phyloP scores from a whole-genome alignment of 1,284 basidiomycete species.

The Melampsora medusae region DNA sequence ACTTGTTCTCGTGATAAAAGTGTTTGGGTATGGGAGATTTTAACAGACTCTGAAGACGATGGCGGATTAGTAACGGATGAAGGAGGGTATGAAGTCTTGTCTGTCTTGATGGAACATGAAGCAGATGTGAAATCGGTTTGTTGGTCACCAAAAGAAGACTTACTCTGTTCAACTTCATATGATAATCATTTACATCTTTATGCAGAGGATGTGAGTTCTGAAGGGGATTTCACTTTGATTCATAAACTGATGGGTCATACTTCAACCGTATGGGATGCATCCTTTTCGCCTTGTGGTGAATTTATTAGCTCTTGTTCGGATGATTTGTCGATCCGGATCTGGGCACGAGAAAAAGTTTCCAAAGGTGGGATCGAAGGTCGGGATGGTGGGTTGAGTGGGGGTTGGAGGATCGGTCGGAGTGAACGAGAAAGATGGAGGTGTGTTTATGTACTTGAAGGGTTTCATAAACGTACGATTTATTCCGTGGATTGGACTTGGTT shows the following conservation, averaged over 20 bases:
- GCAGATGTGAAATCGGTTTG: conserved; percentile 94
- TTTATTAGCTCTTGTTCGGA: conserved; percentile 79
- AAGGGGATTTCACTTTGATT: conserved; percentile 89
- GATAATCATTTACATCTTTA: conserved; percentile 95
- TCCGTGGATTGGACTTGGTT: conserved; percentile 70
- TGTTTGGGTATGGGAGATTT: conserved; percentile 95
- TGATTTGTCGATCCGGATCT: conserved; percentile 67
- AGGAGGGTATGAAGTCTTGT: conserved; percentile 90
- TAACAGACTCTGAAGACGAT: conserved; percentile 56
- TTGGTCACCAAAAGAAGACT: conserved; percentile 94
- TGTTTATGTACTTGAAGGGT: conserved; percentile 51
- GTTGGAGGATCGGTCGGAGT: conserved; percentile 50
- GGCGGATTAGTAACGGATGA: conserved; percentile 59
- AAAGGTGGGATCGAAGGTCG: conserved; percentile 46
- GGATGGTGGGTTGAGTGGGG: conserved; percentile 48
- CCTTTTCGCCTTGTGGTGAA: conserved; percentile 71
- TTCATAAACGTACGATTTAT: conserved; percentile 72
- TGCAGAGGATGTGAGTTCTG: conserved; percentile 78
- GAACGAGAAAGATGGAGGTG: conserved; percentile 56
- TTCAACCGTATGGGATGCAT: conserved; percentile 82
- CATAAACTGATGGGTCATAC: conserved; percentile 60
- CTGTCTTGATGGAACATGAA: conserved; percentile 92
- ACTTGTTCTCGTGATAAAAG: conserved; percentile 94
- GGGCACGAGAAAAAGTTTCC: conserved; percentile 55
- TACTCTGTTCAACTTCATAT: conserved; percentile 93